Evolutionary conservation across 1,284 basidiomycete genomes (phyloP).

Genomic region (Trichosporon ovoides): DNA sequence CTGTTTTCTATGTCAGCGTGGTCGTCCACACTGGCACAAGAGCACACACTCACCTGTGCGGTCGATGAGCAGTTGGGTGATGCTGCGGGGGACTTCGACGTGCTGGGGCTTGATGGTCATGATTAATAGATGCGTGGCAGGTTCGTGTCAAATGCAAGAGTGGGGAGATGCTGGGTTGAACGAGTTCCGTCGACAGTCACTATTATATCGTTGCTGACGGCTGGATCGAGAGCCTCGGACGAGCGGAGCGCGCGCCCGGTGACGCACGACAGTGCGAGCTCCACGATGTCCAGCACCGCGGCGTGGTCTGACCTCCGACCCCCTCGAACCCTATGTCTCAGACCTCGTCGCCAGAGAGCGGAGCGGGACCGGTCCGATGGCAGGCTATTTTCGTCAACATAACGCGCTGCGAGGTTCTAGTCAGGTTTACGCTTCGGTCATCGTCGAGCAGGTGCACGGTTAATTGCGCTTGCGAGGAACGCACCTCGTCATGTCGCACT

Average conservation of each 20-base stretch:
- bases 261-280: no score
- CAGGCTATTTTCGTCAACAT: background rate
- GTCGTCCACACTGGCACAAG: background rate
- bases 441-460: background rate
- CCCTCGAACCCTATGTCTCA: background rate
- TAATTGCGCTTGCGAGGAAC: background rate
- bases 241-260: no score
- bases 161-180: no score
- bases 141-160: no score
- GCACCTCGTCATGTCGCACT: background rate
- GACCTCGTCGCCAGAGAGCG: background rate
- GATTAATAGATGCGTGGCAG: no score
- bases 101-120: no score
- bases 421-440: conserved; percentile 2
- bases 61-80: background rate
- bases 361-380: background rate
- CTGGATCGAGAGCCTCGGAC: no score
- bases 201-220: no score
- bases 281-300: no score
- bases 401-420: background rate
- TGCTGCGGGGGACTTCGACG: background rate
- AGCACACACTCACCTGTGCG: background rate
- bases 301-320: background rate
- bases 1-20: background rate
- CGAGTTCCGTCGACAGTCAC: no score